Percentiles rank a stretch among this genome's conserved stretches.
phyloP scores from a whole-genome alignment of 495 filamentous ascomycete species.

The Penicillium fimorum region DNA sequence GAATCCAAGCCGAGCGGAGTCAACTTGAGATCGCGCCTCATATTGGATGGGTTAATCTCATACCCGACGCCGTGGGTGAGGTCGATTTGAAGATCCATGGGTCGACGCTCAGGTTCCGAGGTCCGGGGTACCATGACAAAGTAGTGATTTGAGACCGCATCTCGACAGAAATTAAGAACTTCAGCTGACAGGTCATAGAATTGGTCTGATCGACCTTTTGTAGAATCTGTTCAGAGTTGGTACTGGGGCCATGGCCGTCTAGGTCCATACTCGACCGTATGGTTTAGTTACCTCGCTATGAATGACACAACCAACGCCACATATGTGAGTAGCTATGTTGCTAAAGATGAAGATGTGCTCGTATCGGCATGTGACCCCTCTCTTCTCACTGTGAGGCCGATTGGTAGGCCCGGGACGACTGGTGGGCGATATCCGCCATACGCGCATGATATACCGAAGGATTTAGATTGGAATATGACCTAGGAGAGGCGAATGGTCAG shows the following conservation, averaged over 20 bases:
- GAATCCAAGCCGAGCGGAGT: conserved; percentile 12
- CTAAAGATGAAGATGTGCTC: conserved; percentile 22
- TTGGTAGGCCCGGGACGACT: conserved; percentile 13
- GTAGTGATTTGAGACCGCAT: conserved; percentile 13
- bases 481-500: conserved; percentile 5
- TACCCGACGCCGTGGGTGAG: conserved; percentile 31
- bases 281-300: conserved; percentile 34
- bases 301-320: conserved; percentile 21
- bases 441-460: conserved; percentile 20
- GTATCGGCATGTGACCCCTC: conserved; percentile 19
- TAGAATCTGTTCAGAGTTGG: conserved; percentile 26
- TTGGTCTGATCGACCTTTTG: conserved; percentile 30
- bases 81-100: conserved; percentile 33
- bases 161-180: neutral
- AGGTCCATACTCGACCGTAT: conserved; percentile 40
- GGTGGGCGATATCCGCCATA: conserved; percentile 23
- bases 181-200: conserved; percentile 19
- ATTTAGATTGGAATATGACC: conserved; percentile 18
- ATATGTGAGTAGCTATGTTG: conserved; percentile 34
- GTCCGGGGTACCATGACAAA: conserved; percentile 44
- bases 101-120: conserved; percentile 29
- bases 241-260: conserved; percentile 45
- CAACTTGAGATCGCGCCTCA: conserved; percentile 27
- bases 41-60: conserved; percentile 38
- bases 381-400: conserved; percentile 18